Evolutionary conservation across 768 basidiomycete genomes (phyloP), one percentile per base, ranked within the genome.

Genomic region (Cyathus striatus): DNA sequence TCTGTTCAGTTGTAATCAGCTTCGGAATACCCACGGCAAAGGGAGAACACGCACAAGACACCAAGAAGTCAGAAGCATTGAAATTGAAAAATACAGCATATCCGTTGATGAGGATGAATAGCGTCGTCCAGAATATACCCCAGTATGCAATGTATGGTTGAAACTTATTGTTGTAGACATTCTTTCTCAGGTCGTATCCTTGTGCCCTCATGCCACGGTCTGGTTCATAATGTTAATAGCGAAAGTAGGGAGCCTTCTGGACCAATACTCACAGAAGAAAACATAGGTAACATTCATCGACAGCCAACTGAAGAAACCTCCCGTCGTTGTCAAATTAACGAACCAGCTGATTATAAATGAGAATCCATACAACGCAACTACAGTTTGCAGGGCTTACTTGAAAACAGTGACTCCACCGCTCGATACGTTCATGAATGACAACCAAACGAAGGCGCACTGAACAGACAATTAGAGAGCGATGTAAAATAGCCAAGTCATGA

Each of bases 201-300:
- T 83, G 80, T 1, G 55, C 66, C 40, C 62, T 66, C 61, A 73
- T 58, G 34, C 78, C 82, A 37, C 75, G 68, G 54, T 73, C 73
- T 72, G 63, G 23, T 14, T n/a, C 25, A 13, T 20, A 13, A 42
- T 35, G 17, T 42, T 38, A 44, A 23, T 10, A 18, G 32, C 6
- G 13, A 27, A 20, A 23, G 38, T 14, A 18, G 22, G 1, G 7
- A 40, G 7, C 14, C 24, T 22, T 23, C n/a, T n/a, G n/a, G n/a
- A n/a, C n/a, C n/a, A n/a, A n/a, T 36, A 68, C 81, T 49, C 48
- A 80, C 82, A 75, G 70, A 84, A 90, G 61, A 65, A 77, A 42
- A 86, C 54, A 64, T 84, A 91, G 13, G 86, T 86, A 22, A 86
- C 44, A 58, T 83, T 83, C 59, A 86, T 79, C 25, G 74, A 57